phyloP scores from a whole-genome alignment of 352 stramenopile species.

The Pythium aphanidermatum region DNA sequence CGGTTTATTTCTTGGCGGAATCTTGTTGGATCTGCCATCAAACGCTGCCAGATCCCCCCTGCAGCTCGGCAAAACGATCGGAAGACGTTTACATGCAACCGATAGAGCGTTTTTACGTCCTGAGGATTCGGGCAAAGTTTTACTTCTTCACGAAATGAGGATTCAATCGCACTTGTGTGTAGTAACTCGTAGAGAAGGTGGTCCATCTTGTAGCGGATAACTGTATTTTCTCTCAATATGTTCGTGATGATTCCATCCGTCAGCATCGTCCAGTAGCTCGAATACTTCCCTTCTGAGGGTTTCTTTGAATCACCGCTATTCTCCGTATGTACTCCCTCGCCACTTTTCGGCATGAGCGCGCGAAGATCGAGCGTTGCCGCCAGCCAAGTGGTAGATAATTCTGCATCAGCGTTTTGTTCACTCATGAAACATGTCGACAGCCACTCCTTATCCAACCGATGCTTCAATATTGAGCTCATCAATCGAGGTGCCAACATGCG shows the following conservation, averaged over 20 bases:
- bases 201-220: constrained; percentile 50
- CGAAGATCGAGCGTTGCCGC: constrained; percentile 56
- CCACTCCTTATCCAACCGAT: constrained; percentile 57
- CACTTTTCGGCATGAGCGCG: constrained; percentile 24
- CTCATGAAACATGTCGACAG: constrained; percentile 57
- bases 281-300: constrained; percentile 32
- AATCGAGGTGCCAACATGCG: constrained; percentile 54
- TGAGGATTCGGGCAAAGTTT: constrained; percentile 16
- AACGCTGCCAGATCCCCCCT: constrained; percentile 30
- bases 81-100: constrained; percentile 66
- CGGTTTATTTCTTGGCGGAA: constrained; percentile 26
- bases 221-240: constrained; percentile 34
- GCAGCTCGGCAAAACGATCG: constrained; percentile 48
- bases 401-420: constrained; percentile 41
- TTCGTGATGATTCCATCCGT: constrained; percentile 63
- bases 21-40: constrained; percentile 8
- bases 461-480: constrained; percentile 49
- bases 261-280: constrained; percentile 64
- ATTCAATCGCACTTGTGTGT: constrained; percentile 27
- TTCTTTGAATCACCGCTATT: too few species aligned
- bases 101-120: constrained; percentile 33
- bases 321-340: too few species aligned
- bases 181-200: constrained; percentile 39
- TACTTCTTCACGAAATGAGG: constrained; percentile 31
- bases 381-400: constrained; percentile 58